Percentiles rank a stretch among this genome's conserved stretches.
Conservation (phyloP, 108 stramenopile species). For the Epithemia pelagica region DNA sequence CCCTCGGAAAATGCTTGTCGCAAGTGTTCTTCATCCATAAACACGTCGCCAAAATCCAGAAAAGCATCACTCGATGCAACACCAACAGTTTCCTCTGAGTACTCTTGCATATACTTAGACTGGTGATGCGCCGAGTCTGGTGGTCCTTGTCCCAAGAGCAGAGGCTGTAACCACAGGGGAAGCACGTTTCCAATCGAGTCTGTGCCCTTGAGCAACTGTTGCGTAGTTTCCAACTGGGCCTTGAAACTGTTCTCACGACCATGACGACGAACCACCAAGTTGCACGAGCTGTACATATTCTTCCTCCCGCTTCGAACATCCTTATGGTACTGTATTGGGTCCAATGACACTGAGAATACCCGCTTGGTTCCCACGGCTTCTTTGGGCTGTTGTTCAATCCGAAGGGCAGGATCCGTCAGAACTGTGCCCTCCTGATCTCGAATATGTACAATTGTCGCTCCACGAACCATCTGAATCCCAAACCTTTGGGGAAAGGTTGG, state of each 20-base stretch:
- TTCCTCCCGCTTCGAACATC: constrained; percentile 50
- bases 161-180: constrained; percentile 85
- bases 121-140: constrained; percentile 67
- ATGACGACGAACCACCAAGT: constrained; percentile 85
- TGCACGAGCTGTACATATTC: constrained; percentile 58
- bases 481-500: constrained; percentile 61
- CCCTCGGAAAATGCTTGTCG: constrained; percentile 44
- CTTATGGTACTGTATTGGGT: constrained; percentile 79
- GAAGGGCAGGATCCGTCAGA: constrained; percentile 66
- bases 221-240: constrained; percentile 88
- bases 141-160: constrained; percentile 86
- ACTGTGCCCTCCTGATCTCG: constrained; percentile 80
- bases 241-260: constrained; percentile 95
- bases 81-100: constrained; percentile 68
- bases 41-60: constrained; percentile 90
- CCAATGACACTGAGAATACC: constrained; percentile 69
- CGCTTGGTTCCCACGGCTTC: constrained; percentile 49
- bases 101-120: constrained; percentile 53
- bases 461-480: constrained; percentile 74
- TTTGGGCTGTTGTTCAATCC: constrained; percentile 7
- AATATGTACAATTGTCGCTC: constrained; percentile 76
- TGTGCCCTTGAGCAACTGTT: constrained; percentile 64
- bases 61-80: constrained; percentile 55
- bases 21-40: constrained; percentile 70
- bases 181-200: constrained; percentile 77